Evolutionary conservation across 208 protist species (phyloP), one percentile per base, ranked within the genome.

Genomic region (Trypanosoma mega): DNA sequence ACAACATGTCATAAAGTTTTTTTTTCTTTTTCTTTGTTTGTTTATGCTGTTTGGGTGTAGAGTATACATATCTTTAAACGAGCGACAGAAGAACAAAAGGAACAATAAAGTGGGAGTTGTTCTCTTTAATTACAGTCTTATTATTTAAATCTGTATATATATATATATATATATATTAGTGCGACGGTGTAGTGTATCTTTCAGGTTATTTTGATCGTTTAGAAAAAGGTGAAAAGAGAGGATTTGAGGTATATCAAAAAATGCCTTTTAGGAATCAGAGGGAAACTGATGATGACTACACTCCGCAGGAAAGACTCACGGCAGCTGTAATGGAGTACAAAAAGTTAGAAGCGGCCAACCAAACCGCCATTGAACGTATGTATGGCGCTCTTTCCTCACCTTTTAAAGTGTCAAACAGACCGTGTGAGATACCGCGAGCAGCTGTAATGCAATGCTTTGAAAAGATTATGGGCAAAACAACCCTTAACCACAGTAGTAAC

Each of bases 371-470:
- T 18, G 76, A 89, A 53, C 72, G 68, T 11, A 82, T 94, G 59
- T 78, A 81, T 44, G 45, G 63, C 49, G 58, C 79, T 5, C 60
- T 91, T 23, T 63, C 71, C n/a, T 94, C 87, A 4, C 78, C 84
- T 4, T 91, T 94, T 54, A 81, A 83, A 44, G 68, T 90, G 20
- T 60, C 81, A 11, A 39, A 72, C 3, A 94, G 85, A 43, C 68
- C 76, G 12, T 94, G 87, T 43, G 87, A 94, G 37, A 39, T 63
- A 0, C 55, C 50, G 7, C 74, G 82, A 3, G 48, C 66, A 31
- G 68, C 68, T 0, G 73, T 89, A 9, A 29, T 93, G 14, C 69
- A 72, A 33, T 93, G 85, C 56, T 89, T 88, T 63, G 70, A 84
- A 29, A 49, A 72, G 41, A 49, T 85, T 18, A 53, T 78, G 30